Evolutionary conservation across 805 yeast species (phyloP).

Genomic region (Candida quercuum): DNA sequence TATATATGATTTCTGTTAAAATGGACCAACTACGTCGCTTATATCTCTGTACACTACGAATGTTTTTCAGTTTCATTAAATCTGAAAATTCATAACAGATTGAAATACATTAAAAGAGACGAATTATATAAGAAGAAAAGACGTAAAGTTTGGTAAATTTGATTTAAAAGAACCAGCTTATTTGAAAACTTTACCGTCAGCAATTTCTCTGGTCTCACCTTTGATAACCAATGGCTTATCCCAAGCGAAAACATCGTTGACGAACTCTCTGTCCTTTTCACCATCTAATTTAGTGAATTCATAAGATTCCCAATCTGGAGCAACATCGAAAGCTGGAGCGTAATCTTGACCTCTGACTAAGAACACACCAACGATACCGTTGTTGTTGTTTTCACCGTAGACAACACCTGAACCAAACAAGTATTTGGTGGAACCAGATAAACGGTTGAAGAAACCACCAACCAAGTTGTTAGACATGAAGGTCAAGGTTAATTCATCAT

Average conservation of each 20-base stretch:
- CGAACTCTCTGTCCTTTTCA: constrained; percentile 67
- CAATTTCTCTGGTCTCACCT: constrained; percentile 83
- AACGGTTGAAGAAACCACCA: constrained; percentile 98
- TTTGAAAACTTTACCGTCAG: constrained; percentile 97
- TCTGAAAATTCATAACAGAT: neutral
- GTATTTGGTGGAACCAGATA: constrained; percentile 86
- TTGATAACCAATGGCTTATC: constrained; percentile 82
- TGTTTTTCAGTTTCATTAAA: too few relatives aligned
- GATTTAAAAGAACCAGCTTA: constrained; percentile 35
- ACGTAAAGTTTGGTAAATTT: neutral
- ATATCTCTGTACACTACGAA: too few relatives aligned
- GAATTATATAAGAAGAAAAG: neutral
- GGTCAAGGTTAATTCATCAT: constrained; percentile 93
- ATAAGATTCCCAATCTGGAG: constrained; percentile 99
- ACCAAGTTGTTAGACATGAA: constrained; percentile 98
- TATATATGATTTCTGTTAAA: too few relatives aligned
- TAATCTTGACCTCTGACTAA: constrained; percentile 91
- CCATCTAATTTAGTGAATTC: constrained; percentile 77
- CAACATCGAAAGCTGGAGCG: constrained; percentile 92
- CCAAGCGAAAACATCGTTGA: constrained; percentile 96
- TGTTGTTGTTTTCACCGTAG: constrained; percentile 97
- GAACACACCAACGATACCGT: constrained; percentile 95
- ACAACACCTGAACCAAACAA: constrained; percentile 92
- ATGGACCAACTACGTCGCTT: neutral
- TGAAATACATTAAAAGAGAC: too few relatives aligned